These are phyloP conservation scores for Aspergillus fijiensis DNA, from an alignment of 2,329 filamentous ascomycete genomes.

Conservation along the genomic window DNA sequence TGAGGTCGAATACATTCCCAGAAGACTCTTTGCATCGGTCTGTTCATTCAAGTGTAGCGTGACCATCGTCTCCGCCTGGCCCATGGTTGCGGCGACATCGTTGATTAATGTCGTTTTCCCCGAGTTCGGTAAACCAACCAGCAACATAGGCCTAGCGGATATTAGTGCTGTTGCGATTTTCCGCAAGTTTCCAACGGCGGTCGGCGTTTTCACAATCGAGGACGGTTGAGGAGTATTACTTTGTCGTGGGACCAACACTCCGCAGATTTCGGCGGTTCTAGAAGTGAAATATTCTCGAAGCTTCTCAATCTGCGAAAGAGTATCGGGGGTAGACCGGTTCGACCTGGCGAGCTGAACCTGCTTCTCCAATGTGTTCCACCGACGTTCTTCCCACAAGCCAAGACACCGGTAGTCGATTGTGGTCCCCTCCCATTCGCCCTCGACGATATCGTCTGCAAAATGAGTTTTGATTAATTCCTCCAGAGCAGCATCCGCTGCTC, in stretches of 20 bases:
- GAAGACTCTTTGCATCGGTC: conserved; percentile 92
- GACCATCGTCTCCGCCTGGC: conserved; percentile 78
- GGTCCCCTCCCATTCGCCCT: conserved; percentile 72
- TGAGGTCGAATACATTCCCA: conserved; percentile 91
- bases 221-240: conserved; percentile 54
- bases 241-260: conserved; percentile 61
- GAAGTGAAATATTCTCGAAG: conserved; percentile 50
- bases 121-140: conserved; percentile 79
- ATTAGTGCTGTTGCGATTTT: conserved; percentile 68
- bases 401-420: conserved; percentile 76
- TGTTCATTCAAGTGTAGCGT: conserved; percentile 97
- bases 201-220: conserved; percentile 67
- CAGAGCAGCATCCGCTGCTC: conserved; percentile 74
- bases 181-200: conserved; percentile 70
- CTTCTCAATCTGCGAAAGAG: conserved; percentile 27
- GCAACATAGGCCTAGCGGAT: conserved; percentile 67
- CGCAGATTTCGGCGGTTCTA: conserved; percentile 64
- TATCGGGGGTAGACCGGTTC: conserved; percentile 22
- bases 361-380: conserved; percentile 47
- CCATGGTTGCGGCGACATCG: conserved; percentile 76
- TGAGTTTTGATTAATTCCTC: conserved; percentile 69
- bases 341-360: conserved; percentile 26
- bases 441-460: conserved; percentile 62
- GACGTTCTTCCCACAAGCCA: conserved; percentile 62
- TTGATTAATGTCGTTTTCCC: conserved; percentile 88